Evolutionary conservation across 148 eudicot genomes (phyloP).

Genomic region (Vaccinium macrocarpon): DNA sequence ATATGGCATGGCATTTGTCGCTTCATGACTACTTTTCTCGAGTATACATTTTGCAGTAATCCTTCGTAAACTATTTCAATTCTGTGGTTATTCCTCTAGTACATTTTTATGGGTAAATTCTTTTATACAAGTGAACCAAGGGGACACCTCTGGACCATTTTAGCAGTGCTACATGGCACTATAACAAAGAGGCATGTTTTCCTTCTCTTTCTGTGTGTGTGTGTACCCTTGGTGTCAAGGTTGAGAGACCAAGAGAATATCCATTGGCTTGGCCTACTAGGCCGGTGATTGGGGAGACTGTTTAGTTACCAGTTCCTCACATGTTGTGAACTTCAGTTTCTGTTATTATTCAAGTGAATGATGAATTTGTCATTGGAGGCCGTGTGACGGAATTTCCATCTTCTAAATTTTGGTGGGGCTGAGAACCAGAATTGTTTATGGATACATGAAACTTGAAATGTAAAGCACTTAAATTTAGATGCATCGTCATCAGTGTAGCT

Average conservation of each 20-base stretch:
- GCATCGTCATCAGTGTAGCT: background rate
- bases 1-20: background rate
- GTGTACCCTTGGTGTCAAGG: background rate
- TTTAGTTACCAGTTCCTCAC: background rate
- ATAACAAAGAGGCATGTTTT: background rate
- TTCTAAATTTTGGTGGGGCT: background rate
- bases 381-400: background rate
- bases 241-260: background rate
- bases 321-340: background rate
- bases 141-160: background rate
- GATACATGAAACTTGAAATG: background rate
- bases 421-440: background rate
- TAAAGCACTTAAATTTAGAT: background rate
- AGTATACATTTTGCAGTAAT: background rate
- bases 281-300: background rate
- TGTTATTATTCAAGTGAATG: background rate
- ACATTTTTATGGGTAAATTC: background rate
- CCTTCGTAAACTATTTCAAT: background rate
- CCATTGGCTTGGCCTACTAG: background rate
- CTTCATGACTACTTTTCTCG: background rate
- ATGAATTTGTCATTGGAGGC: background rate
- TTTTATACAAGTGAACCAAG: background rate
- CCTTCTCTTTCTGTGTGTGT: background rate
- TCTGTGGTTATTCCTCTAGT: background rate
- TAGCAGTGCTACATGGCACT: background rate